These are phyloP conservation scores for Coemansia sp. DNA, from an alignment of 192 early-diverging fungal genomes.

Conservation along the genomic window DNA sequence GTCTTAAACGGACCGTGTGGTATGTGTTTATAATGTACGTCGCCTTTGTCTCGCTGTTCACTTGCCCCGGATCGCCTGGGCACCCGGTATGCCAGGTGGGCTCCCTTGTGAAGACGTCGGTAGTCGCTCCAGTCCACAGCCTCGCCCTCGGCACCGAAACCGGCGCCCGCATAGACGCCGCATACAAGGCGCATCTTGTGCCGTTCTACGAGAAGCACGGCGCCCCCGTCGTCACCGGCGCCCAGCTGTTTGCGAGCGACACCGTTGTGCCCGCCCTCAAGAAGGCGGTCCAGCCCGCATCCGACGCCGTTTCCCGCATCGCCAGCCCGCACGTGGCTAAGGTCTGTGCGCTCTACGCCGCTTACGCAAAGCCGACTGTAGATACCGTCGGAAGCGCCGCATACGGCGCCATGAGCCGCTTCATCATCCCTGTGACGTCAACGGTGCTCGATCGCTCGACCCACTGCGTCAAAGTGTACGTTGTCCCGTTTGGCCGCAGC, in stretches of 20 bases:
- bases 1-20: conserved; percentile 21
- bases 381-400: conserved; percentile 13
- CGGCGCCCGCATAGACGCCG: conserved; percentile 39
- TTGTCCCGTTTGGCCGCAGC: conserved; percentile 27
- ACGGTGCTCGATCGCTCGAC: background rate
- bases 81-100: conserved; percentile 37
- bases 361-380: conserved; percentile 29
- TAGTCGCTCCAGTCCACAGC: conserved; percentile 30
- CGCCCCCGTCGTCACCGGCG: conserved; percentile 18
- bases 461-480: conserved; percentile 18
- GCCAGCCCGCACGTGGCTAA: conserved; percentile 26
- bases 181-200: conserved; percentile 50
- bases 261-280: conserved; percentile 26
- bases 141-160: conserved; percentile 33
- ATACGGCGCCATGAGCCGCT: conserved; percentile 3
- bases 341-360: conserved; percentile 13
- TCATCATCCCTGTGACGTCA: conserved; percentile 17
- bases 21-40: conserved; percentile 33
- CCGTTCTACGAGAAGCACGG: conserved; percentile 51
- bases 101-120: conserved; percentile 9
- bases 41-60: conserved; percentile 31
- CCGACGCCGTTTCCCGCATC: conserved; percentile 19
- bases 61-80: conserved; percentile 27
- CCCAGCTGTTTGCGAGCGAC: conserved; percentile 17
- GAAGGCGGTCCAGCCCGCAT: conserved; percentile 24